phyloP scores from a whole-genome alignment of 805 yeast species.

The Monosporozyma aquatica region DNA sequence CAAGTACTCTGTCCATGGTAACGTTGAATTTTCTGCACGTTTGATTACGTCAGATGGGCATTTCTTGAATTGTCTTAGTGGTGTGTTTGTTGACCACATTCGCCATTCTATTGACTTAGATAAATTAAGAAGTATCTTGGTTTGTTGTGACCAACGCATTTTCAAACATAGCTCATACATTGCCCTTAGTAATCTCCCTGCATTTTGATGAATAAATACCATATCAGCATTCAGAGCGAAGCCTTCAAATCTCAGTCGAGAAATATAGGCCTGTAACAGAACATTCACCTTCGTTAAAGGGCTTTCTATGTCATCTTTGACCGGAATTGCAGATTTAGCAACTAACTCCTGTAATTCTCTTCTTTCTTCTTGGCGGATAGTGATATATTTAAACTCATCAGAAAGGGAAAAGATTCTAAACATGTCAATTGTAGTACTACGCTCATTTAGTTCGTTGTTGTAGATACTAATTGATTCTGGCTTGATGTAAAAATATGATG shows the following conservation, averaged over 20 bases:
- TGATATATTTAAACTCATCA: constrained; percentile 75
- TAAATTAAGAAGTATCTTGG: constrained; percentile 49
- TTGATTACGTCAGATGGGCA: constrained; percentile 64
- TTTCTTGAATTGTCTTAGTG: constrained; percentile 71
- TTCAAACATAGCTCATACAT: constrained; percentile 65
- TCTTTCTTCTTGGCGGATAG: constrained; percentile 81
- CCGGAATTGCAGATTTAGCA: constrained; percentile 78
- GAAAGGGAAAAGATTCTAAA: constrained; percentile 70
- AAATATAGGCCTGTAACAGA: constrained; percentile 78
- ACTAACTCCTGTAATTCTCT: constrained; percentile 58
- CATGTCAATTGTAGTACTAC: constrained; percentile 61
- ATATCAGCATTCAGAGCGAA: constrained; percentile 89
- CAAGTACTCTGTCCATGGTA: constrained; percentile 76
- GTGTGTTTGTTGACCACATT: constrained; percentile 79
- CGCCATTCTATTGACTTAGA: constrained; percentile 75
- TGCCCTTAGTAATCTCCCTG: constrained; percentile 81
- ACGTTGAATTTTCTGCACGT: constrained; percentile 67
- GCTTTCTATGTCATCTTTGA: constrained; percentile 61
- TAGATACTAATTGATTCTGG: constrained; percentile 65
- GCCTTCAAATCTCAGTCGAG: constrained; percentile 67
- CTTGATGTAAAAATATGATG: constrained; percentile 79
- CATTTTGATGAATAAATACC: constrained; percentile 88
- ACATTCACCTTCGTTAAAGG: constrained; percentile 72
- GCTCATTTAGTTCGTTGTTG: constrained; percentile 52
- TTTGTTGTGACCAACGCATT: constrained; percentile 61